phyloP scores from a whole-genome alignment of 805 yeast genomes.

The Kodamaea leandrae region DNA sequence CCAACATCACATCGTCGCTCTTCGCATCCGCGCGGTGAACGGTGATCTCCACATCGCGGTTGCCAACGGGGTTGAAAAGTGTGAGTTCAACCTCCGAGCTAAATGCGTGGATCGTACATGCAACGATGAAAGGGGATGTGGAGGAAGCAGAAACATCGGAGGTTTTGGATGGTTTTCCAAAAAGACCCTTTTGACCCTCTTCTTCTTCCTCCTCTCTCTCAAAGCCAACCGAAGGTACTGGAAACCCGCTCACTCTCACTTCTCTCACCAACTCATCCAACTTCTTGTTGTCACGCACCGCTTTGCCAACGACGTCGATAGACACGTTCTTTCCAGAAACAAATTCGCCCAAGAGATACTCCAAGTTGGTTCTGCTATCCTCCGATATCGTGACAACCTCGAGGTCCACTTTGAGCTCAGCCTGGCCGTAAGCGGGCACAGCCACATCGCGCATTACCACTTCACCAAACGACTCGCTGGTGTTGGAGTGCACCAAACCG shows the following conservation, averaged over 20 bases:
- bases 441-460: conserved; percentile 11
- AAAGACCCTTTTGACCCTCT: neutral
- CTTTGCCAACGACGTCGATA: conserved; percentile 3
- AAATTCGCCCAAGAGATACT: conserved; percentile 5
- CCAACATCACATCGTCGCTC: conserved; percentile 46
- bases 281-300: conserved; percentile 3
- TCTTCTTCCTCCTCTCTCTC: conserved; percentile 9
- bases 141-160: conserved; percentile 3
- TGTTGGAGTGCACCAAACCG: conserved; percentile 29
- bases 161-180: neutral
- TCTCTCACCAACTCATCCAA: conserved; percentile 15
- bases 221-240: conserved; percentile 26
- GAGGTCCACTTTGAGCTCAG: conserved; percentile 2
- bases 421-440: conserved; percentile 5
- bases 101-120: conserved; percentile 53
- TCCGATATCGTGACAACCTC: conserved; percentile 1
- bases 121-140: conserved; percentile 41
- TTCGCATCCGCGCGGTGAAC: conserved; percentile 48
- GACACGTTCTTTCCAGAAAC: conserved; percentile 8
- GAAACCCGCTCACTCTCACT: conserved; percentile 22
- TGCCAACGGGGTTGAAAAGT: conserved; percentile 52
- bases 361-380: conserved; percentile 2
- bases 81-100: conserved; percentile 53
- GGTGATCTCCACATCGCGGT: conserved; percentile 42
- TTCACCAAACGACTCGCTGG: conserved; percentile 28